phyloP scores from a whole-genome alignment of 129 eudicot species.

The Apium graveolens region DNA sequence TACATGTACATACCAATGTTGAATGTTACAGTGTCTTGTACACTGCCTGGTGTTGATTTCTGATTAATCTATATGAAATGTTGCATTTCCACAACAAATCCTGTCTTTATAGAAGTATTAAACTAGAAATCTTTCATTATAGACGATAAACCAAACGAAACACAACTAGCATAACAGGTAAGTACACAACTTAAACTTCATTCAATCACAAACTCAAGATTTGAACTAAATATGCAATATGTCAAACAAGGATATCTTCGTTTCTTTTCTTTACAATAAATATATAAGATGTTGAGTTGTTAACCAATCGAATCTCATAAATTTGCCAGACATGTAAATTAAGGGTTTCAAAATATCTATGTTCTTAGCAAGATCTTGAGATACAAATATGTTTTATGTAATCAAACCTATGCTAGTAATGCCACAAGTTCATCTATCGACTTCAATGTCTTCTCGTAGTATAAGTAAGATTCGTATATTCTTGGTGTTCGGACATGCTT shows the following conservation, averaged over 20 bases:
- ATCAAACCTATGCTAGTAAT: slow-evolving; percentile 35
- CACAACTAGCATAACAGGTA: too few species aligned
- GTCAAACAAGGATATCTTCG: background rate
- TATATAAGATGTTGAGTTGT: background rate
- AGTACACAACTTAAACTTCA: too few species aligned
- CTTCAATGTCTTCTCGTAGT: slow-evolving; percentile 84
- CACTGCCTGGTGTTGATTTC: background rate
- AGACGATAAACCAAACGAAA: too few species aligned
- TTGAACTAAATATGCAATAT: background rate
- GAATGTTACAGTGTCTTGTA: background rate
- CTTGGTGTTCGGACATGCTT: slow-evolving; percentile 58
- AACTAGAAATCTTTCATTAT: too few species aligned
- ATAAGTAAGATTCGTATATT: slow-evolving; percentile 70
- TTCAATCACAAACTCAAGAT: background rate
- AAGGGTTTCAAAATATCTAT: background rate
- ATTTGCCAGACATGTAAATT: background rate
- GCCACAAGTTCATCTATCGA: slow-evolving; percentile 74
- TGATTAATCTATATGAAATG: background rate
- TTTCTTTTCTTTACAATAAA: background rate
- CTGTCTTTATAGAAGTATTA: too few species aligned
- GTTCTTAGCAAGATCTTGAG: background rate
- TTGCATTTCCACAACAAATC: too few species aligned
- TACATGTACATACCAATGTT: background rate
- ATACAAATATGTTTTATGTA: background rate
- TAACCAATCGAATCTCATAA: background rate